Evolutionary conservation across 2,329 filamentous ascomycete genomes (phyloP).

Genomic region (Coniochaeta sp.): DNA sequence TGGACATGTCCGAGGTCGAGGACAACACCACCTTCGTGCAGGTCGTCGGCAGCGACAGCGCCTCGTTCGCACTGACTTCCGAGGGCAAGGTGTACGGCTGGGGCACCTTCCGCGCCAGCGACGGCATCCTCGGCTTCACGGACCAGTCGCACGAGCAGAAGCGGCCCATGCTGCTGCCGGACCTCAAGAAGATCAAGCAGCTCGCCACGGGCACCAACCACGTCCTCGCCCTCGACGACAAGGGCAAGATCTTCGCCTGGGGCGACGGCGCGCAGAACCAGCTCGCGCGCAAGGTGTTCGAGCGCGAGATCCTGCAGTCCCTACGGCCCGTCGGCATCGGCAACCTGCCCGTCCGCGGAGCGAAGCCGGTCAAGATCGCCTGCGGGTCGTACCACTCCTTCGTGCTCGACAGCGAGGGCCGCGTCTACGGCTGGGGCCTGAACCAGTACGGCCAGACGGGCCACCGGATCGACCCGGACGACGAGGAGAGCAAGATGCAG

Average conservation of each 20-base stretch:
- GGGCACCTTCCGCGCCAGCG: slow-evolving; percentile 65
- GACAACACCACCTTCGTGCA: slow-evolving; percentile 39
- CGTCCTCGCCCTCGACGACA: slow-evolving; percentile 58
- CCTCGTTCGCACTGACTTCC: slow-evolving; percentile 68
- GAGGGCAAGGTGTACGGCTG: slow-evolving; percentile 74
- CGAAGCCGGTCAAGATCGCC: slow-evolving; percentile 61
- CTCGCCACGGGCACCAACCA: slow-evolving; percentile 66
- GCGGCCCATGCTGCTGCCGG: slow-evolving; percentile 48
- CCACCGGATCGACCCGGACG: slow-evolving; percentile 43
- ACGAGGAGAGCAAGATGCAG: slow-evolving; percentile 64
- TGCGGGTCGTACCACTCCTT: slow-evolving; percentile 76
- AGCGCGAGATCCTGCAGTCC: slow-evolving; percentile 38
- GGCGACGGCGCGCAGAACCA: slow-evolving; percentile 64
- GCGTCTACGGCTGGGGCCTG: slow-evolving; percentile 75
- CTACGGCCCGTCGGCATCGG: slow-evolving; percentile 26
- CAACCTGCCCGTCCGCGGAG: slow-evolving; percentile 28
- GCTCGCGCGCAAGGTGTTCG: slow-evolving; percentile 53
- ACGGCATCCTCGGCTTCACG: slow-evolving; percentile 38
- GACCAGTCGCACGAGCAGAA: slow-evolving; percentile 28
- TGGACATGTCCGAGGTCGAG: slow-evolving; percentile 36
- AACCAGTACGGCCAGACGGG: slow-evolving; percentile 85
- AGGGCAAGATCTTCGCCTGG: slow-evolving; percentile 63
- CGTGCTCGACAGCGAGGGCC: slow-evolving; percentile 62
- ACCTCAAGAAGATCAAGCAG: slow-evolving; percentile 58
- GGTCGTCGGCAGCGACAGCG: slow-evolving; percentile 66